Evolutionary conservation across 2,329 filamentous ascomycete genomes (phyloP).

Genomic region (Sporothrix protearum): DNA sequence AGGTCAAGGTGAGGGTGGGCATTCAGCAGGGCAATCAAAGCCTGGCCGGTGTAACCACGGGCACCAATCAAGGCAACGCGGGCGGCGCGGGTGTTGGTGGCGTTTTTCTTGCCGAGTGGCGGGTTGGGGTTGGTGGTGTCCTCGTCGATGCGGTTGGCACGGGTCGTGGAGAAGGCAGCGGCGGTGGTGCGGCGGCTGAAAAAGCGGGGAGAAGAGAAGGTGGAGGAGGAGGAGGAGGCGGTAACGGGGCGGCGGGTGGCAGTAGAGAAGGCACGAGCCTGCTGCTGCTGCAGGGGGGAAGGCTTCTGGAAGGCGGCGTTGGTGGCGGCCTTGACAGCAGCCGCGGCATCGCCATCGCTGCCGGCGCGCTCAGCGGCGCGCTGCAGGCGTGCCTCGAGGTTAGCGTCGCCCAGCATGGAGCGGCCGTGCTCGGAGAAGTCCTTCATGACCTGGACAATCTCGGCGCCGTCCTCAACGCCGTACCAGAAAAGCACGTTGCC

Average conservation of each 20-base stretch:
- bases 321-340: conserved; percentile 17
- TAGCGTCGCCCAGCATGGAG: conserved; percentile 84
- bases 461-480: conserved; percentile 74
- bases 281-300: conserved; percentile 33
- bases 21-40: conserved; percentile 82
- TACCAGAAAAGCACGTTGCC: conserved; percentile 97
- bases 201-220: conserved; percentile 19
- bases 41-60: conserved; percentile 90
- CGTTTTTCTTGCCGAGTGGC: conserved; percentile 82
- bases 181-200: conserved; percentile 19
- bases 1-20: conserved; percentile 86
- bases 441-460: conserved; percentile 77
- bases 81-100: conserved; percentile 72
- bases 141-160: conserved; percentile 53
- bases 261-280: conserved; percentile 67
- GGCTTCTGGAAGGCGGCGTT: conserved; percentile 19
- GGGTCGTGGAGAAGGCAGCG: conserved; percentile 26
- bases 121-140: conserved; percentile 82
- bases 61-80: conserved; percentile 86
- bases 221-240: conserved; percentile 29
- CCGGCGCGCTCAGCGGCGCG: conserved; percentile 61
- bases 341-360: conserved; percentile 38
- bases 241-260: conserved; percentile 33
- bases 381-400: conserved; percentile 80
- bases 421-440: conserved; percentile 81